phyloP scores from a whole-genome alignment of 805 yeast genomes.

The Candida stauntonica region DNA sequence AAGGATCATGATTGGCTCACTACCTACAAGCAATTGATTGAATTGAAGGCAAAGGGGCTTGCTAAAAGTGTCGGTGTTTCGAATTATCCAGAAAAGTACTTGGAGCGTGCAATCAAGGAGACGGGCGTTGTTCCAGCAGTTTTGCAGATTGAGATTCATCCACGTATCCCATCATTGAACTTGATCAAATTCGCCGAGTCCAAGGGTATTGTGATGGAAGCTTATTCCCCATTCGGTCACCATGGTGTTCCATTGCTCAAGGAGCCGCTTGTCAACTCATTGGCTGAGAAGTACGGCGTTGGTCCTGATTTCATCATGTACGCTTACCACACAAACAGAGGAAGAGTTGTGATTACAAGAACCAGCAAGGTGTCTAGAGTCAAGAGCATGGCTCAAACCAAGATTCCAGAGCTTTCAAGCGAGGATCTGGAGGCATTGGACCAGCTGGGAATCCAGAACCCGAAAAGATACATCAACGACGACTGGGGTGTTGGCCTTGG shows the following conservation, averaged over 20 bases:
- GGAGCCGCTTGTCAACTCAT: constrained; percentile 41
- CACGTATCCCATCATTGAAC: constrained; percentile 60
- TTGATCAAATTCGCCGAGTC: constrained; percentile 48
- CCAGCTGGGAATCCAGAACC: constrained; percentile 28
- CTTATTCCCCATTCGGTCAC: constrained; percentile 64
- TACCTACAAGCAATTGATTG: constrained; percentile 59
- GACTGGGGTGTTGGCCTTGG: constrained; percentile 23
- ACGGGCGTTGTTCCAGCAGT: constrained; percentile 48
- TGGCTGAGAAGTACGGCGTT: constrained; percentile 54
- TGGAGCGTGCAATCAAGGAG: constrained; percentile 38
- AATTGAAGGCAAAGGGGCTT: constrained; percentile 43
- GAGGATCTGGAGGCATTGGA: constrained; percentile 40
- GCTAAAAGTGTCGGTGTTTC: constrained; percentile 56
- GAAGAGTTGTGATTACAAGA: constrained; percentile 62
- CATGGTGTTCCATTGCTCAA: constrained; percentile 60
- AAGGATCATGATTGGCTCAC: constrained; percentile 37
- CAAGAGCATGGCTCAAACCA: constrained; percentile 30
- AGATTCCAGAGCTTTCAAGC: constrained; percentile 32
- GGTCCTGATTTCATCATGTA: constrained; percentile 52
- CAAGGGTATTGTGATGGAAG: constrained; percentile 49
- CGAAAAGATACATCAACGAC: constrained; percentile 30
- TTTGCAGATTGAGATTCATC: constrained; percentile 70
- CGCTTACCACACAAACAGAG: constrained; percentile 61
- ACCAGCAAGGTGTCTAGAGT: constrained; percentile 67
- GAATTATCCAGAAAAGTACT: constrained; percentile 39